Percentiles rank a stretch among this genome's conserved stretches.
These are phyloP conservation scores for Lathyrus tuberosus DNA, from an alignment of 306 rosid species.

Conservation along the genomic window DNA sequence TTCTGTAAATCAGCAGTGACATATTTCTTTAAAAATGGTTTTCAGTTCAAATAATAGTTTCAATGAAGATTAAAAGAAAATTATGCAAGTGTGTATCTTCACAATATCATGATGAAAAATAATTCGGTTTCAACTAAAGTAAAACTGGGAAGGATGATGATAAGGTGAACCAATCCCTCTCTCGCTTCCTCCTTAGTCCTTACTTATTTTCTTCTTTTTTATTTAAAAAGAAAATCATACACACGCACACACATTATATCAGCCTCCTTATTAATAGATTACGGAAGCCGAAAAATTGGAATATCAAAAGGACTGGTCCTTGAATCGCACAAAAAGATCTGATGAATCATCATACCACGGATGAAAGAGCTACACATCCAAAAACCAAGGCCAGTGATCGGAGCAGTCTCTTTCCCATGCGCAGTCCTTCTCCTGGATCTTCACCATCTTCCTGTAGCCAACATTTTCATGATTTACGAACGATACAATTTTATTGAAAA, in stretches of 20 bases:
- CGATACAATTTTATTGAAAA: constrained; percentile 25
- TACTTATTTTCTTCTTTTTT: constrained; percentile 1
- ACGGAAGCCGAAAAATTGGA: constrained; percentile 16
- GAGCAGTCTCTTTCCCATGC: constrained; percentile 90
- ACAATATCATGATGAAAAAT: constrained; percentile 19
- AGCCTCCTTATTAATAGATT: not conserved
- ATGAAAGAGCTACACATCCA: constrained; percentile 84
- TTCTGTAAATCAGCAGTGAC: constrained; percentile 12
- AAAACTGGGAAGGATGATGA: constrained; percentile 5
- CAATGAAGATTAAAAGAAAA: constrained; percentile 15
- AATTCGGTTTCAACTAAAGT: constrained; percentile 23
- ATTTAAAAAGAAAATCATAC: not conserved
- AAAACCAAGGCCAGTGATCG: constrained; percentile 86
- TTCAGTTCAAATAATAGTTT: constrained; percentile 21
- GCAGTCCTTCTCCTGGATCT: constrained; percentile 82
- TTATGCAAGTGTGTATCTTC: constrained; percentile 18
- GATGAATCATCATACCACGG: constrained; percentile 65
- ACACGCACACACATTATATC: not conserved
- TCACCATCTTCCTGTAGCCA: constrained; percentile 91
- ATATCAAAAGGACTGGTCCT: constrained; percentile 15
- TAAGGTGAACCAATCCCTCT: constrained; percentile 3
- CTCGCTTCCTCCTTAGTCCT: no score
- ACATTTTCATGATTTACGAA: constrained; percentile 44
- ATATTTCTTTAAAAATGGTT: constrained; percentile 1
- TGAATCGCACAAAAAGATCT: constrained; percentile 39